phyloP scores from a whole-genome alignment of 768 basidiomycete genomes.

The Rhodotorula toruloides region DNA sequence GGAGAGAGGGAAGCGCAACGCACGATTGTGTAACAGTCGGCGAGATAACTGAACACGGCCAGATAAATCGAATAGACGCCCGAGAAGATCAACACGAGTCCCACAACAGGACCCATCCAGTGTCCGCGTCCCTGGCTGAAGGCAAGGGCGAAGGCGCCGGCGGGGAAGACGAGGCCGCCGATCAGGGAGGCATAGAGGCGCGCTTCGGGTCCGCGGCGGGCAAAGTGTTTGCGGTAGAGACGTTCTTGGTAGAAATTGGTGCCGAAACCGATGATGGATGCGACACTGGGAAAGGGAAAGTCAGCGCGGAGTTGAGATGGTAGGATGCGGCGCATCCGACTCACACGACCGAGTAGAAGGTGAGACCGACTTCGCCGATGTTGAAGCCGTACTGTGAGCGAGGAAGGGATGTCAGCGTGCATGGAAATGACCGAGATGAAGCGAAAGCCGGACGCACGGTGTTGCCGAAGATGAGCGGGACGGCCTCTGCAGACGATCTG shows the following conservation, averaged over 20 bases:
- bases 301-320: neutral
- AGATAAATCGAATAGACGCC: slow-evolving; percentile 43
- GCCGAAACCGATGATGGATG: slow-evolving; percentile 27
- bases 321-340: neutral
- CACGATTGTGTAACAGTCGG: slow-evolving; percentile 43
- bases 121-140: slow-evolving; percentile 44
- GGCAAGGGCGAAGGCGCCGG: slow-evolving; percentile 47
- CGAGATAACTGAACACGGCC: slow-evolving; percentile 17
- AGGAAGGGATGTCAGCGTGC: neutral
- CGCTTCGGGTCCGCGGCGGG: slow-evolving; percentile 31
- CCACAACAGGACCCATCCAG: slow-evolving; percentile 48
- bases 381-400: slow-evolving; percentile 26
- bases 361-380: slow-evolving; percentile 15
- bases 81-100: slow-evolving; percentile 19
- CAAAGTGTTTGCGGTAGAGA: slow-evolving; percentile 21
- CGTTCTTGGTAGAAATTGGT: slow-evolving; percentile 22
- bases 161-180: slow-evolving; percentile 32
- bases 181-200: slow-evolving; percentile 19
- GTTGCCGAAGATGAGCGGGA: slow-evolving; percentile 26
- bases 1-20: no score
- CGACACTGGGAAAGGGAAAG: slow-evolving; percentile 2
- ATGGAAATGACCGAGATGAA: neutral
- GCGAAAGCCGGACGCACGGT: neutral
- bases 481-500: slow-evolving; percentile 47
- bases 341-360: slow-evolving; percentile 25